Conservation (phyloP, 352 stramenopile species). For the Hyphochytrium catenoides region DNA sequence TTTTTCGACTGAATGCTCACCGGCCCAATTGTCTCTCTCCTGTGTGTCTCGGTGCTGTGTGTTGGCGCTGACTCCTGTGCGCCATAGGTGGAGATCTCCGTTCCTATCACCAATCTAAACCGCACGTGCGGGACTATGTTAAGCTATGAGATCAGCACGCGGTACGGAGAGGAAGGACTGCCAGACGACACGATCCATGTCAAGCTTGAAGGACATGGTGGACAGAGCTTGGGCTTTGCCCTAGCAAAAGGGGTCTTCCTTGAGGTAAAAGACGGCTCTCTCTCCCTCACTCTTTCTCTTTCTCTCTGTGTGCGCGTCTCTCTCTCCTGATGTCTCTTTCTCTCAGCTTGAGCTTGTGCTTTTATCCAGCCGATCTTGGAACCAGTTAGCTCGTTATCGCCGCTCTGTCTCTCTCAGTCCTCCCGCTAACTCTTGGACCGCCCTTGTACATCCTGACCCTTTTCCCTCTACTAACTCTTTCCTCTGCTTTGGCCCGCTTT, state of each 20-base stretch:
- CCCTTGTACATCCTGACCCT: too few species aligned
- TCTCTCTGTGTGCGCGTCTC: neutral
- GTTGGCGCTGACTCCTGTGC: neutral
- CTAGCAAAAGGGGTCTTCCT: conserved; percentile 77
- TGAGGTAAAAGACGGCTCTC: conserved; percentile 15
- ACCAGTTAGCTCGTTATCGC: too few species aligned
- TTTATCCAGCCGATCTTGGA: too few species aligned
- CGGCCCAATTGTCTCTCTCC: too few species aligned
- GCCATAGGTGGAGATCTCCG: conserved; percentile 21
- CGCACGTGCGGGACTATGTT: conserved; percentile 81
- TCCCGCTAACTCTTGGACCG: too few species aligned
- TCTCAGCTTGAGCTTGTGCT: neutral
- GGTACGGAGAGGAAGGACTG: conserved; percentile 65
- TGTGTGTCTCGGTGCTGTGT: conserved; percentile 28
- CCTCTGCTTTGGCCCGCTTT: conserved; percentile 24
- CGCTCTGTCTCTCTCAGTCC: too few species aligned
- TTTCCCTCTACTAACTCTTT: conserved; percentile 17
- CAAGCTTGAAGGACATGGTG: conserved; percentile 73
- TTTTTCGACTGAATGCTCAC: too few species aligned
- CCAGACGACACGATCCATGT: conserved; percentile 78
- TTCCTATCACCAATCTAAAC: conserved; percentile 69
- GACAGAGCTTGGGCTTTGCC: conserved; percentile 78
- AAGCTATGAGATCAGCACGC: conserved; percentile 75
- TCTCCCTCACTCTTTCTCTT: neutral
- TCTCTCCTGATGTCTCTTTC: neutral